A percentile compares a stretch with the other conserved stretches of the same genome.
phyloP scores from a whole-genome alignment of 2,329 filamentous ascomycete species.

The Alternaria longipes region DNA sequence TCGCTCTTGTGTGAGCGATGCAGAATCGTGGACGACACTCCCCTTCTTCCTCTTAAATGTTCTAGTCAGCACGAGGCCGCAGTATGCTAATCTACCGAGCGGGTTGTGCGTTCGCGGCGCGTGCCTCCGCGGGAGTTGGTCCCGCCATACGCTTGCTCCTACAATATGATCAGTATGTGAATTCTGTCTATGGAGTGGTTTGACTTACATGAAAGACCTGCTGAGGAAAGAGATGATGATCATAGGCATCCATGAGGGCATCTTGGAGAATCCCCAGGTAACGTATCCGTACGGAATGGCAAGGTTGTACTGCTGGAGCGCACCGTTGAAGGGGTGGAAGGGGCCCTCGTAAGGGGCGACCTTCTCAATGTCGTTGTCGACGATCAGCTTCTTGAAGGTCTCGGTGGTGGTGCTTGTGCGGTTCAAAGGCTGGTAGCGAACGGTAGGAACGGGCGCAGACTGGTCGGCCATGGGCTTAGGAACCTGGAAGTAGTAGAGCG shows the following conservation, averaged over 20 bases:
- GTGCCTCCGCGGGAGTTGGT: conserved; percentile 11
- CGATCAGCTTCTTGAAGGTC: conserved; percentile 68
- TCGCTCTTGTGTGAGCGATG: conserved; percentile 1
- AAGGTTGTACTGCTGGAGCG: conserved; percentile 69
- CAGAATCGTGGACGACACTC: not conserved
- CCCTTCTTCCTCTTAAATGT: not conserved
- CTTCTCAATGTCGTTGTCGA: conserved; percentile 66
- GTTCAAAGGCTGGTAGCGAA: conserved; percentile 74
- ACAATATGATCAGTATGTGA: not conserved
- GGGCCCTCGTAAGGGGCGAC: conserved; percentile 66
- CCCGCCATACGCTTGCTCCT: conserved; percentile 26
- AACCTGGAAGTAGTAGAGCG: conserved; percentile 71
- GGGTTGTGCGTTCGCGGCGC: conserved; percentile 12
- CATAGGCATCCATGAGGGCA: conserved; percentile 80
- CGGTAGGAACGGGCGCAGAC: conserved; percentile 68
- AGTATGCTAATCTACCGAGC: conserved; percentile 11
- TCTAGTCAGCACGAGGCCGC: not conserved
- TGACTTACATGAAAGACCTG: conserved; percentile 76
- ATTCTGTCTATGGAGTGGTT: not conserved
- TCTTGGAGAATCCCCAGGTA: conserved; percentile 68
- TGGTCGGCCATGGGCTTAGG: conserved; percentile 70
- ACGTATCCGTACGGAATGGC: conserved; percentile 72
- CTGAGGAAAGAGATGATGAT: conserved; percentile 76
- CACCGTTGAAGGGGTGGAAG: conserved; percentile 80
- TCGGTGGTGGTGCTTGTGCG: conserved; percentile 72